Percentiles rank a stretch among this genome's conserved stretches.
These are phyloP conservation scores for Ganoderma meredithae DNA, from an alignment of 1,284 basidiomycete species.

Conservation along the genomic window DNA sequence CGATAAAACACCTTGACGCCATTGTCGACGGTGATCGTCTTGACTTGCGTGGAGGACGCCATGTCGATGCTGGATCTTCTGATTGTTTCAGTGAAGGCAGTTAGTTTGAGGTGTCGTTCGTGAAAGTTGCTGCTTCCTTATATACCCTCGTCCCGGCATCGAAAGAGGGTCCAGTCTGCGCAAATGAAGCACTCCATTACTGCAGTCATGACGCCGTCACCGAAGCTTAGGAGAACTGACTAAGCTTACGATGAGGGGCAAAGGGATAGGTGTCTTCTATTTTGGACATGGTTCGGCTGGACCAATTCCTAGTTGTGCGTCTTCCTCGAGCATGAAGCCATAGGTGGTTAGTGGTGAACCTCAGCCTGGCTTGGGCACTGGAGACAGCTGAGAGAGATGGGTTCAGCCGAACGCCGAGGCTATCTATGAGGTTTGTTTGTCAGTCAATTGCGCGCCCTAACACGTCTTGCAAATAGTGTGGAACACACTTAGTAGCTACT, in stretches of 20 bases:
- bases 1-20: conserved; percentile 52
- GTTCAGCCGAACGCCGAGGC: not conserved
- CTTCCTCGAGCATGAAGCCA: not conserved
- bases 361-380: no score
- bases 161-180: not conserved
- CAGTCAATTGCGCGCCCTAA: not conserved
- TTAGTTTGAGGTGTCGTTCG: not conserved
- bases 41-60: conserved; percentile 28
- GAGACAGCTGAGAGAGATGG: not conserved
- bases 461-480: not conserved
- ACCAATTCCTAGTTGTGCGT: not conserved
- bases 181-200: not conserved
- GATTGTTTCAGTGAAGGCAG: not conserved
- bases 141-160: not conserved
- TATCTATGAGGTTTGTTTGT: not conserved
- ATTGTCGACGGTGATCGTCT: conserved; percentile 43
- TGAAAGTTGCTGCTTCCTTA: not conserved
- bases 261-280: not conserved
- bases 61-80: conserved; percentile 2
- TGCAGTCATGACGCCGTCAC: not conserved
- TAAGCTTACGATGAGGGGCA: not conserved
- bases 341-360: no score
- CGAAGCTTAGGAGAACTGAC: not conserved
- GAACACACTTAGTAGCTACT: not conserved
- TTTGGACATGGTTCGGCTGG: not conserved